Conservation (phyloP, 345 rosid genomes). For the Durio zibethinus region DNA sequence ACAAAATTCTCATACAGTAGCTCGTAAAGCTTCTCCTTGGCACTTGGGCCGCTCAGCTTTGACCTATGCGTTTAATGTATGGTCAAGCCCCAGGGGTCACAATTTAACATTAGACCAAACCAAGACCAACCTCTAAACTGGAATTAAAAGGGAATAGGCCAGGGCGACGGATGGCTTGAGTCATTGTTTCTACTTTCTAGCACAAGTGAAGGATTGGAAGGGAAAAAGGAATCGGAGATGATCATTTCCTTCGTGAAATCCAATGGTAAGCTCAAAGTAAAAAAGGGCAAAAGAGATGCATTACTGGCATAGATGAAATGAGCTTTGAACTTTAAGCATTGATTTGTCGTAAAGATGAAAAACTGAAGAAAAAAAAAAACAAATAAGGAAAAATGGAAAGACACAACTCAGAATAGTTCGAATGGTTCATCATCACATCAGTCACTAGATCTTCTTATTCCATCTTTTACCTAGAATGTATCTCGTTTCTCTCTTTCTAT, state of each 20-base stretch:
- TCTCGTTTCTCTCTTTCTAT: neutral
- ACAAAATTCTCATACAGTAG: too few relatives aligned
- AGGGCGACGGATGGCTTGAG: neutral
- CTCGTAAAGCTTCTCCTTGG: too few relatives aligned
- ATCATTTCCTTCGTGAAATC: neutral
- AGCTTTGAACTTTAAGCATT: neutral
- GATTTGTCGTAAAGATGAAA: neutral
- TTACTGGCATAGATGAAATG: neutral
- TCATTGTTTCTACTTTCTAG: too few relatives aligned
- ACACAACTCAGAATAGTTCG: too few relatives aligned
- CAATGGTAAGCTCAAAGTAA: neutral
- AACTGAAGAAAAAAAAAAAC: neutral
- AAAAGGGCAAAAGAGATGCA: neutral
- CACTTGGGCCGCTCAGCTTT: too few relatives aligned
- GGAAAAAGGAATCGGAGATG: neutral
- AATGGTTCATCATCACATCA: neutral
- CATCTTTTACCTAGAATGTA: neutral
- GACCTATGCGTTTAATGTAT: neutral
- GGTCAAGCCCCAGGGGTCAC: too few relatives aligned
- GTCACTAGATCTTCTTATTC: neutral
- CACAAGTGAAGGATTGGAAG: neutral
- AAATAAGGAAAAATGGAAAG: neutral
- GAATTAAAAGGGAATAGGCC: neutral
- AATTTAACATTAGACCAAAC: neutral
- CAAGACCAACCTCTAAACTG: neutral